Conservation (phyloP, 2,329 filamentous ascomycete species). For the Pseudogymnoascus sp. region DNA sequence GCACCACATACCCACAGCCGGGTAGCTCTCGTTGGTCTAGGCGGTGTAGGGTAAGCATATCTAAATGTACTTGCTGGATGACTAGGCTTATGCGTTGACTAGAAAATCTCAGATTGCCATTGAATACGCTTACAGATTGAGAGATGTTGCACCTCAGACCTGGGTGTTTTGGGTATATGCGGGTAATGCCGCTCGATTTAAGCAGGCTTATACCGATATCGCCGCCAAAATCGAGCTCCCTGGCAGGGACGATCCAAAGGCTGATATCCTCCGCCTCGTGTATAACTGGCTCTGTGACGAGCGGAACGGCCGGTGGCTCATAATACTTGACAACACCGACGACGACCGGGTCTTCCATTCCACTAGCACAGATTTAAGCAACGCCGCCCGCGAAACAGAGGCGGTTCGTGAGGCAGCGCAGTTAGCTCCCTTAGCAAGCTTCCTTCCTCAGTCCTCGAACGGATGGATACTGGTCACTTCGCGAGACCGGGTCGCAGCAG, state of each 20-base stretch:
- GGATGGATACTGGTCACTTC: conserved; percentile 12
- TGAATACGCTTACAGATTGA: conserved; percentile 17
- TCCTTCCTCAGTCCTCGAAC: conserved; percentile 5
- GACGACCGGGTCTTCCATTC: conserved; percentile 14
- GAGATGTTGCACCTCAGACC: conserved; percentile 1
- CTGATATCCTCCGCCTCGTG: conserved; percentile 14
- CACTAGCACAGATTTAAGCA: neutral
- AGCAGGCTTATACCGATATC: conserved; percentile 18
- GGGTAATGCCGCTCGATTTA: conserved; percentile 13
- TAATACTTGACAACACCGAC: conserved; percentile 22
- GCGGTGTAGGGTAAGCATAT: conserved; percentile 16
- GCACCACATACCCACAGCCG: conserved; percentile 12
- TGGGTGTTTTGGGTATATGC: conserved; percentile 21
- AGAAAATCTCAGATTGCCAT: conserved; percentile 23
- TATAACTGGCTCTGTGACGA: conserved; percentile 17
- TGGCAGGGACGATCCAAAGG: conserved; percentile 16
- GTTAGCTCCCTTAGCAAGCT: neutral
- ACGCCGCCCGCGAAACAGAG: neutral
- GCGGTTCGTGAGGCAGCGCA: neutral
- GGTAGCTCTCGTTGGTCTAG: conserved; percentile 15
- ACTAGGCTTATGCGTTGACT: neutral
- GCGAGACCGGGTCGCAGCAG: conserved; percentile 4
- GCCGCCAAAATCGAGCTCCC: conserved; percentile 15
- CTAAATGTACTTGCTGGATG: neutral
- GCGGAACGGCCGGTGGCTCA: conserved; percentile 18